Conservation (phyloP, 108 stramenopile species). For the Chaetoceros muelleri region DNA sequence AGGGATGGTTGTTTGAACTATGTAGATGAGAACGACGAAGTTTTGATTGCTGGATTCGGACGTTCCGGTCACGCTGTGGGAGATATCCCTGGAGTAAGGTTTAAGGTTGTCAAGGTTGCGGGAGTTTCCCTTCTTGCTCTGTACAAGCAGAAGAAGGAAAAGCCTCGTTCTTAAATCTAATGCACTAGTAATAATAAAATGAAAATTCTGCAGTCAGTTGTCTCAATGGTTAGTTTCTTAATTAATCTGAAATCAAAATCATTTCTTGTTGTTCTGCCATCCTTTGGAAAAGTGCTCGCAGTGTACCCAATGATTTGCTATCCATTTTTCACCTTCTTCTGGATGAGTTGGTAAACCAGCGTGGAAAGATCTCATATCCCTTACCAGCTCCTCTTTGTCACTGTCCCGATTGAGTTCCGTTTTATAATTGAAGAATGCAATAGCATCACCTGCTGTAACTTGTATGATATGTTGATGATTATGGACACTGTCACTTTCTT, state of each 20-base stretch:
- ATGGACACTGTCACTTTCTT: background rate
- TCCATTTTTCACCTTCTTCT: constrained; percentile 28
- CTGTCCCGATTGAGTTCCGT: constrained; percentile 19
- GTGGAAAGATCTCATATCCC: constrained; percentile 20
- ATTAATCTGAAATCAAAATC: too few relatives aligned
- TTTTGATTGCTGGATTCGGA: constrained; percentile 99
- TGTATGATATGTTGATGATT: constrained; percentile 10
- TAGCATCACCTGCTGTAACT: constrained; percentile 29
- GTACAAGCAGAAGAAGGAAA: constrained; percentile 99
- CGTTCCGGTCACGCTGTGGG: constrained; percentile 99
- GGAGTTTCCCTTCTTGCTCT: constrained; percentile 98
- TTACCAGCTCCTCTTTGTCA: constrained; percentile 5
- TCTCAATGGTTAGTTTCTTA: too few relatives aligned
- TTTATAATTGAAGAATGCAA: constrained; percentile 34
- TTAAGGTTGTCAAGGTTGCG: constrained; percentile 99
- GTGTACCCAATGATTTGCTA: constrained; percentile 21
- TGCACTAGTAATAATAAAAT: too few relatives aligned
- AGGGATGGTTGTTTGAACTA: constrained; percentile 99
- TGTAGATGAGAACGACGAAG: constrained; percentile 99
- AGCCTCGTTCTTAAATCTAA: constrained; percentile 96
- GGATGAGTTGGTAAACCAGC: constrained; percentile 11
- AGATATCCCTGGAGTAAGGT: constrained; percentile 99
- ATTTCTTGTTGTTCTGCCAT: too few relatives aligned
- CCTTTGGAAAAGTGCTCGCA: background rate
- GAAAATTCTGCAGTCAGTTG: too few relatives aligned